phyloP scores from a whole-genome alignment of 176 grass and related monocot species.

The Neostapfia colusana region DNA sequence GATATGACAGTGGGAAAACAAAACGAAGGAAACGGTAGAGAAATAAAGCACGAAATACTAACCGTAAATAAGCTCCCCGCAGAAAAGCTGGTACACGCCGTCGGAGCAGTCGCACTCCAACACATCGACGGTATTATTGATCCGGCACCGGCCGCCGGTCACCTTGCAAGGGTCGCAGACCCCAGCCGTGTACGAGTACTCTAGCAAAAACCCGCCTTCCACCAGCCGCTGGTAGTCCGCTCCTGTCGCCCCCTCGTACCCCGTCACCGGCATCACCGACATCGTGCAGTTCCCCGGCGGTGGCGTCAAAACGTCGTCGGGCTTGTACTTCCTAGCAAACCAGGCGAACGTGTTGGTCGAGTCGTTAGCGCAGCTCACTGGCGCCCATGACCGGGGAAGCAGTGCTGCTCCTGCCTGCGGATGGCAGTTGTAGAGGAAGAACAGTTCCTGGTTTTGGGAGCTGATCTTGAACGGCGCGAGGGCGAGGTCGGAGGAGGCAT shows the following conservation, averaged over 20 bases:
- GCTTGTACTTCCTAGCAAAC: constrained; percentile 22
- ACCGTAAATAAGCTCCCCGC: constrained; percentile 21
- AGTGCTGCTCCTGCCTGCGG: accelerated
- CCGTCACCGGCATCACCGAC: constrained; percentile 36
- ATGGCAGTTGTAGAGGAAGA: constrained; percentile 47
- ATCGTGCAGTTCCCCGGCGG: constrained; percentile 25
- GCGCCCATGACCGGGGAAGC: neutral
- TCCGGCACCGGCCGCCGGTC: constrained; percentile 24
- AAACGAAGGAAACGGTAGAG: neutral
- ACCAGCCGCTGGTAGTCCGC: constrained; percentile 28
- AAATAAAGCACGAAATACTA: neutral
- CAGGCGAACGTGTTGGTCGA: neutral
- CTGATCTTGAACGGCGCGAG: constrained; percentile 37
- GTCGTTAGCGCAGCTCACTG: neutral
- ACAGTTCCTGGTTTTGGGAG: constrained; percentile 25
- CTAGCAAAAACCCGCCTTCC: constrained; percentile 41
- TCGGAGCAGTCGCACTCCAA: constrained; percentile 43
- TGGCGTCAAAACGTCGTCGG: neutral
- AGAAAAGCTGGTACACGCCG: neutral
- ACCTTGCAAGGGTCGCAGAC: constrained; percentile 1
- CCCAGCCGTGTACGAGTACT: constrained; percentile 13
- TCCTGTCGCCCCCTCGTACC: neutral
- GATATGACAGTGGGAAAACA: neutral
- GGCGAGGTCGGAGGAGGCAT: constrained; percentile 32
- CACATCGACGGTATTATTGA: neutral